Conservation (phyloP, 805 yeast species). For the Candida corydali region DNA sequence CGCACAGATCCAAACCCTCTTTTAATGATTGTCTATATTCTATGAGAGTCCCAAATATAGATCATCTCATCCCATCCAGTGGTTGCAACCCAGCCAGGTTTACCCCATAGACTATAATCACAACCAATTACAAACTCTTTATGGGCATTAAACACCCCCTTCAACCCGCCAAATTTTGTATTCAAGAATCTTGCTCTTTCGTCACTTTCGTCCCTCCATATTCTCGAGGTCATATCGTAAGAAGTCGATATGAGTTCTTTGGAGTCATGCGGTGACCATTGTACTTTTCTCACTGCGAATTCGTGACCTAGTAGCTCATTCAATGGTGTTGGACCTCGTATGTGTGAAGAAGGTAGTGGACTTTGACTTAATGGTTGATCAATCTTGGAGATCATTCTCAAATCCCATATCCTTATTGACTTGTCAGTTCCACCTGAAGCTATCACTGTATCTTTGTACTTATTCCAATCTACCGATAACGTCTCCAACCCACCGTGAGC, state of each 20-base stretch:
- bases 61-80: conserved; percentile 97
- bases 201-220: conserved; percentile 76
- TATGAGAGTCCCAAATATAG: conserved; percentile 76
- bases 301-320: conserved; percentile 85
- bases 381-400: conserved; percentile 56
- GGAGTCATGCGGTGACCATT: conserved; percentile 87
- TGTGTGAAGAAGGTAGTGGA: conserved; percentile 38
- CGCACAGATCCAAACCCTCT: no score
- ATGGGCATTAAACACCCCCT: conserved; percentile 62
- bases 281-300: conserved; percentile 75
- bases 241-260: conserved; percentile 70
- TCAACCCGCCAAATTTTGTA: conserved; percentile 44
- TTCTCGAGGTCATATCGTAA: conserved; percentile 88
- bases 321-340: conserved; percentile 59
- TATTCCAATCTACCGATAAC: conserved; percentile 83
- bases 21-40: conserved; percentile 18
- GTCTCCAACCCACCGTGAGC: conserved; percentile 83
- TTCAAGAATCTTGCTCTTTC: conserved; percentile 47
- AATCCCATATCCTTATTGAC: conserved; percentile 80
- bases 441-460: conserved; percentile 71
- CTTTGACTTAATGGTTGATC: conserved; percentile 32
- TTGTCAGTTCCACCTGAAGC: conserved; percentile 95
- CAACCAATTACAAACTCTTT: conserved; percentile 88
- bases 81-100: conserved; percentile 91
- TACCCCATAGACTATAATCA: conserved; percentile 97